Evolutionary conservation across 345 rosid genomes (phyloP).

Genomic region (Durio zibethinus): DNA sequence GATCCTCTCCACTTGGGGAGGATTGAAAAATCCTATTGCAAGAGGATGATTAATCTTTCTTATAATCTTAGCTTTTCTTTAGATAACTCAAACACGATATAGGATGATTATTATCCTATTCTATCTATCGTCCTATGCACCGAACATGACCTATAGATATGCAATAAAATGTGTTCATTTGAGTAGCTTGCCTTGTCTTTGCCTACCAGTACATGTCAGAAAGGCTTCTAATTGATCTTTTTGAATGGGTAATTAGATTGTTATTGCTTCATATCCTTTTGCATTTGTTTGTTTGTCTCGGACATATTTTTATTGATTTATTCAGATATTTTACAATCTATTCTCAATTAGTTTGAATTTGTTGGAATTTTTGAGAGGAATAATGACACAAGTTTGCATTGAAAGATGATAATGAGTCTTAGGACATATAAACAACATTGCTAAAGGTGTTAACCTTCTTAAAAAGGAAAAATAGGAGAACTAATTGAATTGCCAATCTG

Average conservation of each 20-base stretch:
- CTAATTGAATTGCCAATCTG: background rate
- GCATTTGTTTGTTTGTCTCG: background rate
- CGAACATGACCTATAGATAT: too few relatives aligned
- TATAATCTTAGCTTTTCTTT: too few relatives aligned
- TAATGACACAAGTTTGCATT: background rate
- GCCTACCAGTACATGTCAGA: background rate
- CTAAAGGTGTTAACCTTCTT: background rate
- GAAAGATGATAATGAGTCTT: background rate
- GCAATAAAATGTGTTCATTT: background rate
- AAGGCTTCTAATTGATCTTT: background rate
- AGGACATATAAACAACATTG: background rate
- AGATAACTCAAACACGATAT: too few relatives aligned
- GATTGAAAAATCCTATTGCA: too few relatives aligned
- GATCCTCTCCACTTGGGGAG: too few relatives aligned
- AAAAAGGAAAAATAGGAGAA: background rate
- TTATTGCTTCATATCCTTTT: background rate
- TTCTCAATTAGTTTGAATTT: background rate
- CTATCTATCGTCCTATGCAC: too few relatives aligned
- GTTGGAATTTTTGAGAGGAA: background rate
- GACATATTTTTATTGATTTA: background rate
- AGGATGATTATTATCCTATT: too few relatives aligned
- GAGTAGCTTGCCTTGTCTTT: background rate
- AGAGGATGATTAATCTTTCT: too few relatives aligned
- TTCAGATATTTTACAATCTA: background rate
- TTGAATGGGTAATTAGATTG: background rate